Evolutionary conservation across 148 eudicot species (phyloP), one percentile per base, ranked within the genome.

Genomic region (Chenopodium album): DNA sequence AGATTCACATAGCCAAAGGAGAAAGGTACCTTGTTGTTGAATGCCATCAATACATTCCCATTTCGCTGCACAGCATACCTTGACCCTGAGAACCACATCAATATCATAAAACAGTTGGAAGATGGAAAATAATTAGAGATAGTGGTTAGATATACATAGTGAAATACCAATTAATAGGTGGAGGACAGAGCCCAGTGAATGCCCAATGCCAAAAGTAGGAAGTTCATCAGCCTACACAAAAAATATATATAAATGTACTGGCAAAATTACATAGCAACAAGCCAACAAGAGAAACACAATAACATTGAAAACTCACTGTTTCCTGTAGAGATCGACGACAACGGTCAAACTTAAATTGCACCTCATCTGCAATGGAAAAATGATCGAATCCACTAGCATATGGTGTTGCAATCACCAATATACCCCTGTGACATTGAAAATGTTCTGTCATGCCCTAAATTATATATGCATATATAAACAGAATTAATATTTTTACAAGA

Each of bases 381-480:
- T 95, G 94, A 88, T 95, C 98, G 65, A 95, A 93, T 80, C 99
- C 99, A 88, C 99, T 95, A 68, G 99, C 91, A 88, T 93, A 95
- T 79, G 99, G 99, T n/a, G 99, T 95, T 19, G 99, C 99, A 85
- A 95, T 92, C 85, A 95, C 95, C 90, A 92, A 83, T 71, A 90
- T 47, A 79, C 94, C 99, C 92, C 97, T 95, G 86, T 32, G 79
- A 79, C 83, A 85, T 76, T 73, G 3, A 46, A 79, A 78, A 82
- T 4, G 63, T 14, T 75, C 31, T 16, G 78, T 80, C 78, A 87
- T 82, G 71, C 37, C 56, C 70, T 64, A 76, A 76, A 63, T 76
- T 69, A 44, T 62, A 56, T 6, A 76, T 26, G 16, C 1, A 81
- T 28, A 29, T 29, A 34, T 34, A 34, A 67, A 31, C 70, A 59